Evolutionary conservation across 306 rosid species (phyloP).

Genomic region (Citrullus mucosospermus): DNA sequence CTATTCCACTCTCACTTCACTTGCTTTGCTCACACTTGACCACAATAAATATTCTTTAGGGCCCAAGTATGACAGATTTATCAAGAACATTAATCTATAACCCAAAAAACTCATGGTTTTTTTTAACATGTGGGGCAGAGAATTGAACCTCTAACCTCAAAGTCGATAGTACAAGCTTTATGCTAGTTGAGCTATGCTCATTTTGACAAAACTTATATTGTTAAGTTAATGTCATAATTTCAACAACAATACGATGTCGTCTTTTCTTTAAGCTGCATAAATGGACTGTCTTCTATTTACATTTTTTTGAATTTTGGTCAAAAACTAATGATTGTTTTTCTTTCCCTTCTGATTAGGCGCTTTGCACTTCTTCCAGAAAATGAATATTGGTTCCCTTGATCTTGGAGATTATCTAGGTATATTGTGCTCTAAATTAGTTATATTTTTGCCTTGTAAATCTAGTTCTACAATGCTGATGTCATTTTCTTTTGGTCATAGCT

Average conservation of each 20-base stretch:
- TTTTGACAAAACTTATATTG: background rate
- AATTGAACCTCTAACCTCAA: no score
- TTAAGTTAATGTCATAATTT: background rate
- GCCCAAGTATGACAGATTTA: background rate
- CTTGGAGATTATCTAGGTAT: constrained; percentile 87
- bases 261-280: background rate
- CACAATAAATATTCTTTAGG: background rate
- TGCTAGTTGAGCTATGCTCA: no score
- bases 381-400: constrained; percentile 69
- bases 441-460: background rate
- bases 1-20: background rate
- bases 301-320: background rate
- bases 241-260: background rate
- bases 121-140: no score
- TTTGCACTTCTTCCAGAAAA: constrained; percentile 65
- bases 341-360: constrained; percentile 43
- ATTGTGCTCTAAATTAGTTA: constrained; percentile 3
- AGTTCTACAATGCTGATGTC: background rate
- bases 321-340: constrained; percentile 3
- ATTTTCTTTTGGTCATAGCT: constrained; percentile 39
- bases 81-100: background rate
- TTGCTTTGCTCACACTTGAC: background rate
- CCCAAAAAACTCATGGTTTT: no score
- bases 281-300: background rate
- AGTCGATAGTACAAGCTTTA: no score